phyloP scores from a whole-genome alignment of 176 grass and related monocot species.

The Rhipidocladum racemiflorum region DNA sequence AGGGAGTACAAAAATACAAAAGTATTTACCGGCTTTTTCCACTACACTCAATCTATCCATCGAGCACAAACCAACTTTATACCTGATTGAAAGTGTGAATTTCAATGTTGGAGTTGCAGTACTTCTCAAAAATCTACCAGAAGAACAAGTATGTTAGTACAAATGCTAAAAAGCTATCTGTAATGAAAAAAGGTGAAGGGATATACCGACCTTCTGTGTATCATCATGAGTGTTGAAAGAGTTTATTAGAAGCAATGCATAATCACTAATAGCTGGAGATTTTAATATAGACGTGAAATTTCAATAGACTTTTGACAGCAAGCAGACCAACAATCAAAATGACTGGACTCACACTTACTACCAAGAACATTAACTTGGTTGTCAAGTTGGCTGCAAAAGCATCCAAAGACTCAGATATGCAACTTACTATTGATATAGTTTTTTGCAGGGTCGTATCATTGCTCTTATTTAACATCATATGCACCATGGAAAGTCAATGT shows the following conservation, averaged over 20 bases:
- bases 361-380: neutral
- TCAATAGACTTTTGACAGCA: neutral
- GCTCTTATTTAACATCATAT: neutral
- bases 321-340: neutral
- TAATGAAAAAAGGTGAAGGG: neutral
- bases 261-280: neutral
- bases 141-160: constrained; percentile 18
- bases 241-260: constrained; percentile 68
- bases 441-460: neutral
- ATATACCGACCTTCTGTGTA: constrained; percentile 62
- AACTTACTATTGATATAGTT: neutral
- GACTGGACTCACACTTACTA: neutral
- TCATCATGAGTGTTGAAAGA: constrained; percentile 99
- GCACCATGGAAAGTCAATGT: constrained; percentile 13
- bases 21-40: too few relatives aligned
- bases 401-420: neutral
- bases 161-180: neutral
- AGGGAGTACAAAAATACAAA: too few relatives aligned
- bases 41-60: too few relatives aligned
- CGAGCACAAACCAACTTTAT: neutral
- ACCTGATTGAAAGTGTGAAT: constrained; percentile 99
- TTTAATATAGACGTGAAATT: neutral
- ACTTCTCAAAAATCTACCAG: constrained; percentile 95
- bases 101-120: constrained; percentile 81
- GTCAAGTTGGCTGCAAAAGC: neutral